Evolutionary conservation across 208 protist genomes (phyloP).

Genomic region (Acanthamoeba triangularis): DNA sequence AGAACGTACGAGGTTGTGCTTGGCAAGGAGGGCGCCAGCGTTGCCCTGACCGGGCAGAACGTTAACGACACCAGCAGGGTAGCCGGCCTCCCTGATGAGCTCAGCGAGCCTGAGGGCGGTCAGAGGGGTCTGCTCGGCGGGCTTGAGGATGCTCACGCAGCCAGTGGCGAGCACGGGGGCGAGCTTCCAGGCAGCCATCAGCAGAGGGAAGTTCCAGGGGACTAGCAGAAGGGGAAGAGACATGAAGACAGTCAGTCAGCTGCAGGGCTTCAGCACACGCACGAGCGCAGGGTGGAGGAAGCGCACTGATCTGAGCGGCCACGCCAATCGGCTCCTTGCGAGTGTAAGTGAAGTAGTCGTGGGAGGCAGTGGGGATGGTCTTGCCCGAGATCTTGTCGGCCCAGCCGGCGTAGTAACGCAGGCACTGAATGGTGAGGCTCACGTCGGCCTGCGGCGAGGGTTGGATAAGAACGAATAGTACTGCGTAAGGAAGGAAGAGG

Average conservation of each 20-base stretch:
- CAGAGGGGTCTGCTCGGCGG: constrained; percentile 95
- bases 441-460: constrained; percentile 88
- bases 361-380: constrained; percentile 84
- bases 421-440: constrained; percentile 86
- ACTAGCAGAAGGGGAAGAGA: constrained; percentile 12
- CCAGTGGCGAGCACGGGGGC: constrained; percentile 93
- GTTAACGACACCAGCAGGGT: constrained; percentile 94
- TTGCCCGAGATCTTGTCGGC: constrained; percentile 95
- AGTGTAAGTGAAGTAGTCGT: constrained; percentile 90
- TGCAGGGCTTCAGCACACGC: not conserved
- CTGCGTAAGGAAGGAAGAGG: not conserved
- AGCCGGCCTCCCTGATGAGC: constrained; percentile 92
- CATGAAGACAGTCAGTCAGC: not conserved
- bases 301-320: constrained; percentile 89
- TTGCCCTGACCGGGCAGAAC: constrained; percentile 93
- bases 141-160: constrained; percentile 94
- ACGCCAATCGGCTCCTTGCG: constrained; percentile 94
- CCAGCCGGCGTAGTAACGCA: constrained; percentile 95
- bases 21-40: constrained; percentile 88
- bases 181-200: constrained; percentile 94
- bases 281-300: not conserved
- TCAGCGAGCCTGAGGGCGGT: constrained; percentile 92
- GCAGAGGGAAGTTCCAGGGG: constrained; percentile 96
- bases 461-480: not conserved
- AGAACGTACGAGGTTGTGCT: constrained; percentile 81